Evolutionary conservation across 2,329 filamentous ascomycete genomes (phyloP).

Genomic region (Aphanocladium album): DNA sequence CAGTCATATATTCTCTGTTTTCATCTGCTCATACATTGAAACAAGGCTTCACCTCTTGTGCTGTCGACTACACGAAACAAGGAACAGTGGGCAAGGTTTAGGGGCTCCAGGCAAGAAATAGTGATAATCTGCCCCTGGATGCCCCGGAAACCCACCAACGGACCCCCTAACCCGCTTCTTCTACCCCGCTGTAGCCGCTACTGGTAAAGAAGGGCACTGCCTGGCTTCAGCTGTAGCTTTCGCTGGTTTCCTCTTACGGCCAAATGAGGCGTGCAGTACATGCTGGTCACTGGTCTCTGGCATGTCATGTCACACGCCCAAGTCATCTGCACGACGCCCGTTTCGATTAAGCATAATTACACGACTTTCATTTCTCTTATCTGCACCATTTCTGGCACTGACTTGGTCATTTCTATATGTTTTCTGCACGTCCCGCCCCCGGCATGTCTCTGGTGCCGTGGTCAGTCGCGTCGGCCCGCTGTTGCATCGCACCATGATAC

Average conservation of each 20-base stretch:
- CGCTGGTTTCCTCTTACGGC: background rate
- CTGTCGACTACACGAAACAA: no score
- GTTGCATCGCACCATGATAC: background rate
- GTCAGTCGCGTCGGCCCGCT: background rate
- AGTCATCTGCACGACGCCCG: slow-evolving; percentile 3
- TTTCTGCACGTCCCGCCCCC: no score
- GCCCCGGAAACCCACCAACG: no score
- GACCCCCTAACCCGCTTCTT: no score
- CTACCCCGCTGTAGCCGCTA: no score
- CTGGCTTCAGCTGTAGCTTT: background rate
- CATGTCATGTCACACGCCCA: background rate
- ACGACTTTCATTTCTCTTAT: background rate
- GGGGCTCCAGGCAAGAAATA: no score
- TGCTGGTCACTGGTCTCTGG: background rate
- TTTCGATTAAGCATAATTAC: background rate
- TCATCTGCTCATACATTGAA: no score
- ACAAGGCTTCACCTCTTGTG: no score
- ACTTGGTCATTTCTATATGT: background rate
- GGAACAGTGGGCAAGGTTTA: no score
- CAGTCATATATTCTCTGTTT: no score
- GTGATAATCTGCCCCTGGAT: no score
- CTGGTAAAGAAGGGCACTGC: no score
- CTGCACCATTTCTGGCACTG: background rate
- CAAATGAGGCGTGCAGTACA: background rate
- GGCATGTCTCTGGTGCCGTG: background rate